Evolutionary conservation across 257 asterid genomes (phyloP), one percentile per base, ranked within the genome.

Genomic region (Coffea canephora): DNA sequence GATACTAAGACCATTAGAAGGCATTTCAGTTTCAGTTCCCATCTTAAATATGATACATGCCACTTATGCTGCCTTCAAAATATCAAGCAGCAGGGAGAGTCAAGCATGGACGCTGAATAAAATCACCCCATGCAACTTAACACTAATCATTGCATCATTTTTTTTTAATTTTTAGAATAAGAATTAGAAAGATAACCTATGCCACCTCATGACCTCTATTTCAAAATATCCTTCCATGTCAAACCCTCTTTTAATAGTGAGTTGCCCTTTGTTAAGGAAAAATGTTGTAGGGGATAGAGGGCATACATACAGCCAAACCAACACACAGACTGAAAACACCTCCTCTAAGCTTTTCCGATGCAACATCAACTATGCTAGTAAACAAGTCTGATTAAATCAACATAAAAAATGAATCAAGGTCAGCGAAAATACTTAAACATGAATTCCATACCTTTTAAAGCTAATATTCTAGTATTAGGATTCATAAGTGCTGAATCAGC

Each of bases 401-500:
- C 46, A 50, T 4, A 65, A 27, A 74, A 57, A 46, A 23, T 61
- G 34, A 71, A 23, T 50, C 34, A 45, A 8, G 27, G 57, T 46
- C 25, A 4, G 43, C 75, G 46, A 45, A 62, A 65, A 50, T 73
- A 25, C 68, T 4, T 55, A 10, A 55, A 73, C 39, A 76, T 50
- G 77, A 61, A 70, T 27, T 55, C 68, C 67, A 74, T 89, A 96
- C 99, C 99, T 94, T 96, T 94, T 64, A 96, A 87, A 45, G 99
- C 98, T 88, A 96, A 84, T 77, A 94, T 92, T 87, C 96, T 90
- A 62, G 94, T 83, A 85, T 88, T 88, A 27, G 99, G 98, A 89
- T 96, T 94, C 99, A 96, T 96, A 77, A 96, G 96, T 34, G 99
- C 99, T 2, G 99, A 96, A 84, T 96, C 99, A 16, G 99, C 99